Evolutionary conservation across 2,329 filamentous ascomycete genomes (phyloP), one percentile per base, ranked within the genome.

Genomic region (Annulohypoxylon truncatum): DNA sequence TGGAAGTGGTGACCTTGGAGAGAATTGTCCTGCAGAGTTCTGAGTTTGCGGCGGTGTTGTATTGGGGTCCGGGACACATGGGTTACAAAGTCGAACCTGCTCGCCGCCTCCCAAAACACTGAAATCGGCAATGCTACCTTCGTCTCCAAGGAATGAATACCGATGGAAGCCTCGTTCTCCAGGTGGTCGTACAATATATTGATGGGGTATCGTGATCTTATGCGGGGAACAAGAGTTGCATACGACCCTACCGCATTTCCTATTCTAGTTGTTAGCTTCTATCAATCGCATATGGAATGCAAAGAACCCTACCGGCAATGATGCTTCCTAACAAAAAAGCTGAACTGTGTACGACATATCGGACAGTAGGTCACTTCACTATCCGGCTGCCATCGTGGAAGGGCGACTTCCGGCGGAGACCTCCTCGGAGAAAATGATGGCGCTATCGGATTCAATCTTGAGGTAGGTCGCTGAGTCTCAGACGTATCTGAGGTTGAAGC

Each of bases 221-320:
- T 98, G 95, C 2, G 95, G 95, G 2, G 95, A 97, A 81, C 95
- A 98, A 18, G 89, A 85, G 62, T 90, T 89, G 79, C 95, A 98
- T 22, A 98, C 95, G 7, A 98, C 94, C 66, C 94, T 85, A 47
- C 95, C 95, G 77, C 95, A 98, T 86, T 97, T 97, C 71, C 90
- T 92, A 50, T 47, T 33, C 24, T 7, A 5, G 3, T 24, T 47
- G 31, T 71, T 63, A 69, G 55, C 20, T 24, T 46, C 35, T 15
- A 18, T 24, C 13, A 13, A 13, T 35, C 2, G 22, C 10, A 38
- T 18, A 38, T 18, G 7, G 5, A 15, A 13, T 12, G 12, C 3
- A 15, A 10, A 26, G 38, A 55, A 6, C 79, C 86, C 50, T 82
- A 91, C 87, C 94, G 88, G 84, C 95, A 98, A 77, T 98, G 95